phyloP scores from a whole-genome alignment of 306 rosid species.

The Ceratonia siliqua region DNA sequence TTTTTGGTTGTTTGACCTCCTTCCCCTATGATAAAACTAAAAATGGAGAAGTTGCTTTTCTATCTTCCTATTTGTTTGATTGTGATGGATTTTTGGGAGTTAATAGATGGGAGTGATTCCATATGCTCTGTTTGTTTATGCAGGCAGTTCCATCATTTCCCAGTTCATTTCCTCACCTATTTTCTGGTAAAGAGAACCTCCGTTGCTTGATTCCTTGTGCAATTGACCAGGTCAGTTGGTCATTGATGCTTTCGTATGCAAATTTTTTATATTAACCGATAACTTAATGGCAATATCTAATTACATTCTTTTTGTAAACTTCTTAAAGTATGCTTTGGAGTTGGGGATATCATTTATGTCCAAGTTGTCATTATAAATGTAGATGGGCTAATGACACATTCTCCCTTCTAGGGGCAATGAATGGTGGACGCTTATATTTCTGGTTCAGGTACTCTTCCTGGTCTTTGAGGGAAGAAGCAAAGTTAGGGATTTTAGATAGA shows the following conservation, averaged over 20 bases:
- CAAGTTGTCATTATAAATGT: neutral
- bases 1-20: neutral
- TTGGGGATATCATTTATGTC: constrained; percentile 15
- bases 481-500: too few relatives aligned
- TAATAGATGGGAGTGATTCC: constrained; percentile 31
- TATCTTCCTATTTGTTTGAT: constrained; percentile 14
- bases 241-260: constrained; percentile 13
- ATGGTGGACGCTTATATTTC: too few relatives aligned
- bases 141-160: constrained; percentile 99
- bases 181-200: constrained; percentile 69
- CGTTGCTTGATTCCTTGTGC: constrained; percentile 98
- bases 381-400: neutral
- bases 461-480: too few relatives aligned
- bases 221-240: constrained; percentile 75
- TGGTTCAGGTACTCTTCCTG: too few relatives aligned
- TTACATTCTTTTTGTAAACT: constrained; percentile 15
- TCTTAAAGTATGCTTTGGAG: constrained; percentile 16
- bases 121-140: constrained; percentile 37
- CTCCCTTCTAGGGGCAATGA: too few relatives aligned
- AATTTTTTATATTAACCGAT: neutral
- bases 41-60: neutral
- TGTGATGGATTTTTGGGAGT: constrained; percentile 23
- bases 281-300: neutral
- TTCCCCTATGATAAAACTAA: too few relatives aligned
- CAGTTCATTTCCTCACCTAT: constrained; percentile 93